Base-by-base conservation (phyloP, 2,329 filamentous ascomycete species). In the Leptoxyphium fumago region DNA sequence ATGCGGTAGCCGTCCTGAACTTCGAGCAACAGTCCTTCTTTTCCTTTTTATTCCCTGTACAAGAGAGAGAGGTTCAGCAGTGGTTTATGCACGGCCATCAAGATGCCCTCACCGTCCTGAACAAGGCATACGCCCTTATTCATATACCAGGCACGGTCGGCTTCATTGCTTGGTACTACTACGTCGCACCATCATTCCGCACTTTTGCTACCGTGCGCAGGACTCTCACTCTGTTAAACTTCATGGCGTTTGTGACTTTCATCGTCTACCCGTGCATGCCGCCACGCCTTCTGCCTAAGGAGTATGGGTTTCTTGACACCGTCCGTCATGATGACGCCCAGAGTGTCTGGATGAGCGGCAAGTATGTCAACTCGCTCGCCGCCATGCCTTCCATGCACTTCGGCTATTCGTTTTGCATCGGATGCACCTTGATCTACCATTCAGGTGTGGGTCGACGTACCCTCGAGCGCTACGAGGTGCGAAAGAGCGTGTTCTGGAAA, bases 121-220 rank as follows among this genome's bases (percentile, higher is more conserved):
- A 78, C 59, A 73, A 72, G 48, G 70, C 69, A 21, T 77, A 77
- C 58, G 74, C 74, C 1, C 56, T 77, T 10, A 74, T 77, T 29
- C 74, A 78, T 51, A 77, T 78, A 43, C 74, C 74, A 2, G 74
- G 73, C 14, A 76, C 73, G 38, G 73, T 77, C 45, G 71, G 73
- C 43, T 77, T 77, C 54, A 71, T 77, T 42, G 73, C 69, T 34
- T 78, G 72, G 68, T 78, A 75, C 58, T 78, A 77, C 56, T 73
- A 74, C 54, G 69, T 70, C 30, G 73, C 74, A 3, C 69, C 69
- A 10, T 69, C 63, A 0, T 65, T 68, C 50, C 50, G 60, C 7
- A 64, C 63, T 2, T 67, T 66, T 43, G 58, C 64, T 21, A 52
- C 59, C 9, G 63, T 60, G 28, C 62, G 64, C 43, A 58, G 64